Conservation (phyloP, 305 asterid species). For the Fraxinus velutina region DNA sequence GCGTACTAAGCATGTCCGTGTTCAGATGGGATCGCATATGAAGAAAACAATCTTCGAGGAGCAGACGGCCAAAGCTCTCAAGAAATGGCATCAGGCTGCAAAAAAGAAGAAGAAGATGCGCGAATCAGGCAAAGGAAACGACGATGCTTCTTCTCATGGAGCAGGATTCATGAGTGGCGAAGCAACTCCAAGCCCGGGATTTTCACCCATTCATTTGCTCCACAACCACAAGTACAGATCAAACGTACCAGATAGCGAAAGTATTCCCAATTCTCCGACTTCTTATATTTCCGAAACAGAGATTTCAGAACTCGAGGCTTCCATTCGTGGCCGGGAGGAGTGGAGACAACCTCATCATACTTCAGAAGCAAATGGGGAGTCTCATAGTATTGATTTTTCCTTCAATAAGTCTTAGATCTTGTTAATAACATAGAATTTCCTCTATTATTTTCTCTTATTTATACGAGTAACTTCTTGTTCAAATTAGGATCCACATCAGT, state of each 20-base stretch:
- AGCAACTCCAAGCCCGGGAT: slow-evolving; percentile 33
- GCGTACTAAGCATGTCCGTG: background rate
- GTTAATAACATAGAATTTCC: background rate
- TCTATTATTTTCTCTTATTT: too few relatives aligned
- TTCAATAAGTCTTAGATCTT: slow-evolving; percentile 24
- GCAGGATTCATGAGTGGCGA: slow-evolving; percentile 29
- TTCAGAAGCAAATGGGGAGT: background rate
- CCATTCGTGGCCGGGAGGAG: slow-evolving; percentile 4
- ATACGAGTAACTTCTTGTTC: too few relatives aligned
- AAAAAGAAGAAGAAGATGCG: slow-evolving; percentile 43
- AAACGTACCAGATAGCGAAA: slow-evolving; percentile 24
- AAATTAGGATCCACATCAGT: too few relatives aligned
- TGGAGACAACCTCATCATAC: background rate
- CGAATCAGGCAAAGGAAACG: slow-evolving; percentile 12
- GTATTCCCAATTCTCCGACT: slow-evolving; percentile 31
- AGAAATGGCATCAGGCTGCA: slow-evolving; percentile 58
- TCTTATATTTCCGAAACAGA: slow-evolving; percentile 36
- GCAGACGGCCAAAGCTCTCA: slow-evolving; percentile 58
- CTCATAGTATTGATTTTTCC: slow-evolving; percentile 33
- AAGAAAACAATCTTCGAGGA: slow-evolving; percentile 66
- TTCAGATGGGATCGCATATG: slow-evolving; percentile 66
- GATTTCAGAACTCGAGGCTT: slow-evolving; percentile 37
- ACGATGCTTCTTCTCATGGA: background rate
- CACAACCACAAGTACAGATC: slow-evolving; percentile 37
- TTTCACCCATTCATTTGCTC: slow-evolving; percentile 57